These are phyloP conservation scores for Brassica rapa DNA, from an alignment of 345 rosid species.

Conservation along the genomic window DNA sequence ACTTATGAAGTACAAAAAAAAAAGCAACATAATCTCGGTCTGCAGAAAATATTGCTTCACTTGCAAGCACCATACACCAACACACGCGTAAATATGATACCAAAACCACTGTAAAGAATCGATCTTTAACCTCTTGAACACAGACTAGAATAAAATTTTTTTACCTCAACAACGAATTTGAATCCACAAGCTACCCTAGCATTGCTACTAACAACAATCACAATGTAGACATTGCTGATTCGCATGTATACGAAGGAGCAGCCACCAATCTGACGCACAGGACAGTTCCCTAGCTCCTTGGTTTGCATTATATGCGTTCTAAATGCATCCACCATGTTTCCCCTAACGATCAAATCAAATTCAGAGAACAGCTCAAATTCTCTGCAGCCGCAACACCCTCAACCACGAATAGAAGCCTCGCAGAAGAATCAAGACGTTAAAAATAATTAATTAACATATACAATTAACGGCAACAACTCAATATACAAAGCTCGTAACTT, in stretches of 20 bases:
- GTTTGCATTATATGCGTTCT: conserved; percentile 98
- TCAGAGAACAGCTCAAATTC: not conserved
- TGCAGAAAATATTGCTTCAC: too few relatives aligned
- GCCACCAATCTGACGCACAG: conserved; percentile 96
- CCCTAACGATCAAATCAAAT: conserved; percentile 42
- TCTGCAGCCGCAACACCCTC: too few relatives aligned
- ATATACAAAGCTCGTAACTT: conserved; percentile 9
- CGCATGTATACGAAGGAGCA: conserved; percentile 97
- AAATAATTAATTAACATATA: too few relatives aligned
- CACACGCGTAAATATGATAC: too few relatives aligned
- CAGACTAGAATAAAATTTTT: not conserved
- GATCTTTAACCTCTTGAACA: not conserved
- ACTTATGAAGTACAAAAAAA: too few relatives aligned
- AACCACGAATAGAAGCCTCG: too few relatives aligned
- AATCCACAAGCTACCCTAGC: conserved; percentile 99
- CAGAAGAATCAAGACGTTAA: too few relatives aligned
- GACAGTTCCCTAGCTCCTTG: conserved; percentile 95
- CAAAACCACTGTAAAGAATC: too few relatives aligned
- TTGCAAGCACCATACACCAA: too few relatives aligned
- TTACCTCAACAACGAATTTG: conserved; percentile 97
- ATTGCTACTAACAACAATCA: conserved; percentile 97
- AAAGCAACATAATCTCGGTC: too few relatives aligned
- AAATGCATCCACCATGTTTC: conserved; percentile 99
- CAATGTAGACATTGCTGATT: conserved; percentile 96
- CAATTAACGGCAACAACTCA: not conserved